A percentile compares a stretch with the other conserved stretches of the same genome.
Evolutionary conservation across 306 rosid genomes (phyloP).

Genomic region (Dryas drummondii): DNA sequence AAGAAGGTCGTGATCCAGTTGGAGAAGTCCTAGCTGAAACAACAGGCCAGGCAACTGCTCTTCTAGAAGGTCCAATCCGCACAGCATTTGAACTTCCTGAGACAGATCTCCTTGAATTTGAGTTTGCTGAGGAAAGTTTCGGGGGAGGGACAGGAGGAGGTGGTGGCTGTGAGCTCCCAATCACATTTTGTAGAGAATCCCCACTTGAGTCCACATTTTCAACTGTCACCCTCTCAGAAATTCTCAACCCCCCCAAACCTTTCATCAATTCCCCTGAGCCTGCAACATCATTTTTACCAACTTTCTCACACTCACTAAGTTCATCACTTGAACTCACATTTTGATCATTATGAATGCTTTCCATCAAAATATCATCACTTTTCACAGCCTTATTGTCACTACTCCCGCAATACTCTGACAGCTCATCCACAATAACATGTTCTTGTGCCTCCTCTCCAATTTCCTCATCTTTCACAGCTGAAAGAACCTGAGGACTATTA

Average conservation of each 20-base stretch:
- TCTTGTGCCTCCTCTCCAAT: conserved; percentile 47
- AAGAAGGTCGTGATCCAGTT: conserved; percentile 76
- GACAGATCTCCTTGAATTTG: conserved; percentile 52
- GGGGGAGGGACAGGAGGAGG: conserved; percentile 97
- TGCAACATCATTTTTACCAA: conserved; percentile 37
- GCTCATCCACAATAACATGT: conserved; percentile 46
- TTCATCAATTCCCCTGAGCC: conserved; percentile 37
- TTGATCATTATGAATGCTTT: conserved; percentile 41
- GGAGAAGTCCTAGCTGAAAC: conserved; percentile 76
- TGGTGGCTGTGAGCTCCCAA: conserved; percentile 61
- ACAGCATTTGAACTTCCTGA: conserved; percentile 54
- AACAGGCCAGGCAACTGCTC: conserved; percentile 64
- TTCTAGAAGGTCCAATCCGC: conserved; percentile 62
- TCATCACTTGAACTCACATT: conserved; percentile 42
- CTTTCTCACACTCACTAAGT: conserved; percentile 40
- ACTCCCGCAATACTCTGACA: conserved; percentile 39
- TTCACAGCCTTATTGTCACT: conserved; percentile 39
- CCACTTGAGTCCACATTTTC: conserved; percentile 42
- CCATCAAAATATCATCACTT: conserved; percentile 46
- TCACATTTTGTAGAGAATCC: conserved; percentile 27
- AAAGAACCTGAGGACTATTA: conserved; percentile 30
- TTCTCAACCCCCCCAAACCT: conserved; percentile 34
- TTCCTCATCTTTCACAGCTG: conserved; percentile 60
- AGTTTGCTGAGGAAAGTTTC: conserved; percentile 50
- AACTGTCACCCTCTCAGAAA: conserved; percentile 35